These are phyloP conservation scores for Dendrocalamus latiflorus DNA, from an alignment of 202 grass and related monocot species.

Conservation along the genomic window DNA sequence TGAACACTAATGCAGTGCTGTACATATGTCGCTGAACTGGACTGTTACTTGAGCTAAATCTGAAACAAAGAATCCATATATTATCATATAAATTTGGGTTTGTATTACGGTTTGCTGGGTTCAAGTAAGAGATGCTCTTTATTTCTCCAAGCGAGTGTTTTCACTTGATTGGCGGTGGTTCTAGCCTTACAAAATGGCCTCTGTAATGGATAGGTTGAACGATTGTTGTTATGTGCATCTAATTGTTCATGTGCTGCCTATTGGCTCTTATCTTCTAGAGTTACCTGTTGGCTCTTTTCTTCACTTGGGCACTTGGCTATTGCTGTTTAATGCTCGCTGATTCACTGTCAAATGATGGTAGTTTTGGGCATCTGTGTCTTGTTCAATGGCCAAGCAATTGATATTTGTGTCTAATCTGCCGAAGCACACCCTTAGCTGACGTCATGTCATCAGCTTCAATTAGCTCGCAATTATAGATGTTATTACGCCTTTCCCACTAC, in stretches of 20 bases:
- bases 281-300: neutral
- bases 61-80: neutral
- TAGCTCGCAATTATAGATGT: neutral
- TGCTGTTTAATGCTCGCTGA: neutral
- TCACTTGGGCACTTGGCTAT: neutral
- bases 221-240: neutral
- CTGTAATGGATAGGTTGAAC: neutral
- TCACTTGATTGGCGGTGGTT: neutral
- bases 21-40: neutral
- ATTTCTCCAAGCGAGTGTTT: neutral
- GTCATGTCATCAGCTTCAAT: neutral
- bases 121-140: neutral
- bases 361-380: too few relatives aligned
- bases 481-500: neutral
- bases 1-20: neutral
- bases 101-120: neutral
- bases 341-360: neutral
- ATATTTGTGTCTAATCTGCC: neutral
- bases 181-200: neutral
- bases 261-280: neutral
- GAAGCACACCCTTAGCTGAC: neutral
- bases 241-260: neutral
- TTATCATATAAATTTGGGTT: neutral
- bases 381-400: too few relatives aligned
- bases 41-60: neutral